Base-by-base conservation (phyloP, 75 land plant genomes). In the Adiantum capillusveneris region DNA sequence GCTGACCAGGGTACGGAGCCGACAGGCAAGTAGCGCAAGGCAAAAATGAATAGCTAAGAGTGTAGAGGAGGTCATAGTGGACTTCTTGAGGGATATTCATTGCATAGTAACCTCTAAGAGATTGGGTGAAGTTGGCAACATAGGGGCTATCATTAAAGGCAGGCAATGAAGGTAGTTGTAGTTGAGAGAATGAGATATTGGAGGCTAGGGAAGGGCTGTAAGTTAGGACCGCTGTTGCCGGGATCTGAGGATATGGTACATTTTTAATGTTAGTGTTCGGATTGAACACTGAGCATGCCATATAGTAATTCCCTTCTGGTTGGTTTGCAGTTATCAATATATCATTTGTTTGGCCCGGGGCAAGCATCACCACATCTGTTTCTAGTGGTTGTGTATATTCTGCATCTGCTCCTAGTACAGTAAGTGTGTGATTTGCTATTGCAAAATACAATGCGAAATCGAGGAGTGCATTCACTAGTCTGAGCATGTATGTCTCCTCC, bases 141-240 rank as follows among this genome's bases (percentile, higher is more conserved):
- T 21, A 79, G 58, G 14, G 43, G 20, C 0, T 11, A 62, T 86
- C 83, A 50, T 79, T 77, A 70, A 57, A 82, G 17, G 64, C 75
- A 0, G 90, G 86, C 2, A 86, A 63, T 6, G 57, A 19, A 0
- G 88, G 76, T 24, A 74, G 26, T 20, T 36, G 48, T 17, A 19
- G 31, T 48, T 53, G 55, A 14, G 31, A 29, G 41, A 55, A 6
- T 26, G 26, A 30, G 1, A 66, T 62, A 13, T 63, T 62, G 24
- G 67, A 14, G 25, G 59, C 44, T 25, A 53, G n/a, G 6, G 59
- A 28, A 11, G 7, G 20, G 5, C 1, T 6, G 37, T 75, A 72
- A 20, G 59, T 29, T 11, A 68, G 20, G 25, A 78, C 37, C 22
- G 73, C 72, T 14, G 78, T 71, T 3, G 83, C 50, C 2, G 83